phyloP scores from a whole-genome alignment of 164 flowering plant species.

The Akebia trifoliata region DNA sequence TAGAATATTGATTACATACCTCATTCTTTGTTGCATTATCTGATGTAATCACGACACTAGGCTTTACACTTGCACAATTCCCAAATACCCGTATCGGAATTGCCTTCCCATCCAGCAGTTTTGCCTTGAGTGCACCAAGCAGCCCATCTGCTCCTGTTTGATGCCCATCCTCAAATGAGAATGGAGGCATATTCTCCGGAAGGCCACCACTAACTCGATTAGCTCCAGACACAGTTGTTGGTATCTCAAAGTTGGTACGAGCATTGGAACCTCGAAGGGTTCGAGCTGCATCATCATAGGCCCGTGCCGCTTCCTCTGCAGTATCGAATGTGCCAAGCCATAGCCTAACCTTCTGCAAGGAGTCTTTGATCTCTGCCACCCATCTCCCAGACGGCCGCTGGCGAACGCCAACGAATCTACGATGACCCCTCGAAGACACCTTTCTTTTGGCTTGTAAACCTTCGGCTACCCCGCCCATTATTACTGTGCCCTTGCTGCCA shows the following conservation, averaged over 20 bases:
- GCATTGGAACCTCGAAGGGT: conserved; percentile 22
- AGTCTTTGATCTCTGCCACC: conserved; percentile 27
- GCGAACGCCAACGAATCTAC: conserved; percentile 23
- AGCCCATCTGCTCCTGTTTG: neutral
- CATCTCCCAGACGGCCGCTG: conserved; percentile 27
- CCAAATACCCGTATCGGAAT: neutral
- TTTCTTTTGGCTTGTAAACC: conserved; percentile 10
- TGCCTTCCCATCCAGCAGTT: conserved; percentile 3
- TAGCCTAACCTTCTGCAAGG: conserved; percentile 24
- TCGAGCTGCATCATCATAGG: conserved; percentile 23
- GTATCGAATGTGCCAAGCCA: conserved; percentile 28
- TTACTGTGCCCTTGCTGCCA: too few species aligned
- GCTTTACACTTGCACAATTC: conserved; percentile 2
- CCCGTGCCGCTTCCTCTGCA: conserved; percentile 20
- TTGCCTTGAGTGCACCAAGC: conserved; percentile 13
- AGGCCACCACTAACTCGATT: neutral
- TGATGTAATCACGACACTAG: conserved; percentile 1
- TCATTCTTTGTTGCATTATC: too few species aligned
- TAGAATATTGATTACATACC: too few species aligned
- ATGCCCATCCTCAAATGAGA: conserved; percentile 18
- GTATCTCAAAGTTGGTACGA: conserved; percentile 19
- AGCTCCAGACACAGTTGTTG: neutral
- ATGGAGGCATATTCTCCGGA: neutral
- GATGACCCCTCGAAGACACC: neutral
- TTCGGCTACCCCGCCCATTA: conserved; percentile 2